phyloP scores from a whole-genome alignment of 1,284 basidiomycete genomes.

The Cryptococcus hybrid region DNA sequence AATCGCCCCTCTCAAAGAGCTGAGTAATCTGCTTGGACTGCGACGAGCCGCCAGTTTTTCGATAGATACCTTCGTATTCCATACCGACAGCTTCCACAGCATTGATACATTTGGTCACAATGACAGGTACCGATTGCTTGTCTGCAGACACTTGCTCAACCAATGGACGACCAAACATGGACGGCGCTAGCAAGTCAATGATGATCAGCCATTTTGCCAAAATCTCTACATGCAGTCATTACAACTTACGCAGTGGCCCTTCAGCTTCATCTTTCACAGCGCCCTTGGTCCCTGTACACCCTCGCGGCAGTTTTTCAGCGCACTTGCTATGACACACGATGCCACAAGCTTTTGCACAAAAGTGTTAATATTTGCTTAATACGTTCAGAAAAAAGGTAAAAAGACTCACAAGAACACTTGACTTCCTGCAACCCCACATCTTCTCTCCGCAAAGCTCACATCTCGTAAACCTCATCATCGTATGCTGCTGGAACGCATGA shows the following conservation, averaged over 20 bases:
- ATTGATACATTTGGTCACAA: slow-evolving; percentile 93
- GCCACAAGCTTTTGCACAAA: slow-evolving; percentile 47
- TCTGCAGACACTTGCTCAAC: slow-evolving; percentile 79
- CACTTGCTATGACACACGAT: slow-evolving; percentile 54
- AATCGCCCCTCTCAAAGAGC: slow-evolving; percentile 90
- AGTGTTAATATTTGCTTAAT: not conserved
- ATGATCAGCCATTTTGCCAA: not conserved
- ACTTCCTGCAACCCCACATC: slow-evolving; percentile 91
- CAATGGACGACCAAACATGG: slow-evolving; percentile 88
- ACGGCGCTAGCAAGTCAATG: slow-evolving; percentile 59
- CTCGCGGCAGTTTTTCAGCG: slow-evolving; percentile 45
- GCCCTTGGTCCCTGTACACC: slow-evolving; percentile 40
- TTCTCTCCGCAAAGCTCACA: slow-evolving; percentile 97
- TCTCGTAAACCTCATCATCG: slow-evolving; percentile 79
- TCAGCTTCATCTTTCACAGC: slow-evolving; percentile 21
- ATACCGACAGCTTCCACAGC: slow-evolving; percentile 83
- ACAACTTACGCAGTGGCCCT: slow-evolving; percentile 57
- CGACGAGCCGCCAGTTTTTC: slow-evolving; percentile 90
- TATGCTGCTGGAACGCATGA: slow-evolving; percentile 88
- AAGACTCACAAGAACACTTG: slow-evolving; percentile 71
- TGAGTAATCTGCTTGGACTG: slow-evolving; percentile 92
- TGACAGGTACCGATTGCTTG: slow-evolving; percentile 70
- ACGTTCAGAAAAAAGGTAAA: not conserved
- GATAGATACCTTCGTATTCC: slow-evolving; percentile 72
- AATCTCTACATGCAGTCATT: not conserved